Evolutionary conservation across 768 basidiomycete species (phyloP).

Genomic region (Hericium erinaceus): DNA sequence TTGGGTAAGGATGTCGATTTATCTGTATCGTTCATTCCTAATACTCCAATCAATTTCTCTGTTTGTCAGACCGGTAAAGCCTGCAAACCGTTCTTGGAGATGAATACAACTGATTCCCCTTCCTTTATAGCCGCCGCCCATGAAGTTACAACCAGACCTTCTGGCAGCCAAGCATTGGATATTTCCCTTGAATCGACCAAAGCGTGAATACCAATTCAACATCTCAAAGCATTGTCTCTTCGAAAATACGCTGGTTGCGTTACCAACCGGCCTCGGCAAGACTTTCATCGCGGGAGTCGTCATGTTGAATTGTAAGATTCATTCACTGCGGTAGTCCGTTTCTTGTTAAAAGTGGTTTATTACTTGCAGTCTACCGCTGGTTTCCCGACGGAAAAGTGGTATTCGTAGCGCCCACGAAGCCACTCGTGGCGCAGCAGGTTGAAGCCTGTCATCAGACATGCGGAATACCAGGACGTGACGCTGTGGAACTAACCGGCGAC

Average conservation of each 20-base stretch:
- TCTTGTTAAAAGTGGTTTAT: neutral
- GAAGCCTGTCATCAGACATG: constrained; percentile 88
- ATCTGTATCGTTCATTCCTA: neutral
- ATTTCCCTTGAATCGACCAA: constrained; percentile 80
- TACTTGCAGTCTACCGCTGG: constrained; percentile 71
- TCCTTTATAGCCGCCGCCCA: constrained; percentile 47
- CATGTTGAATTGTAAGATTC: constrained; percentile 79
- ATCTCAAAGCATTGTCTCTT: constrained; percentile 81
- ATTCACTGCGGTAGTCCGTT: neutral
- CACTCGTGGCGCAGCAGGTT: constrained; percentile 91
- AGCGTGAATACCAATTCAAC: constrained; percentile 91
- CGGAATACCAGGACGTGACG: constrained; percentile 84
- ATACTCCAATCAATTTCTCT: neutral
- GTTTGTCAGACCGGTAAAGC: neutral
- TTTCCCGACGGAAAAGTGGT: constrained; percentile 87
- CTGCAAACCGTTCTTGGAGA: neutral
- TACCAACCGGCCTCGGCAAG: constrained; percentile 96
- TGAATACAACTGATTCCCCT: neutral
- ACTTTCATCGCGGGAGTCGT: constrained; percentile 96
- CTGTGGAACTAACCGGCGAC: constrained; percentile 80
- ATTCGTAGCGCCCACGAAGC: constrained; percentile 94
- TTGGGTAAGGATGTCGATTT: constrained; percentile 8
- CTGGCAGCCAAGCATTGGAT: constrained; percentile 81
- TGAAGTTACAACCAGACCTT: constrained; percentile 73
- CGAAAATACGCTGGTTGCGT: constrained; percentile 87